A percentile compares a stretch with the other conserved stretches of the same genome.
Evolutionary conservation across 768 basidiomycete species (phyloP).

Genomic region (Sporobolomyces roseus): DNA sequence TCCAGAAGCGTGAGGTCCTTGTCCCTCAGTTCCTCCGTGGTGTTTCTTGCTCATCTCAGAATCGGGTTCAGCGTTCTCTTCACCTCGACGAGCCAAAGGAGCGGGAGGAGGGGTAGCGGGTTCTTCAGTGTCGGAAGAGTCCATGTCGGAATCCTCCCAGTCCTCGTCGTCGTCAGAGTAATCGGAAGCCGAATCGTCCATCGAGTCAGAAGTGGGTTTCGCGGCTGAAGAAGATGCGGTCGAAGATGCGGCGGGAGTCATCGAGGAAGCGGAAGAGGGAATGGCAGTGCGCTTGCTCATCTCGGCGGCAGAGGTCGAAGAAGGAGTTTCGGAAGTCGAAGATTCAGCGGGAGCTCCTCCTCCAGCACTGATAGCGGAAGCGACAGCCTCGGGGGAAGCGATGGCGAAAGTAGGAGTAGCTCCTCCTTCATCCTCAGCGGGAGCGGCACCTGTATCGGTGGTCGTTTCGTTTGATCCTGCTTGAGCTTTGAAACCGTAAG

Average conservation of each 20-base stretch:
- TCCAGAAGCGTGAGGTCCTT: constrained; percentile 22
- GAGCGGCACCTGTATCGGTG: not conserved
- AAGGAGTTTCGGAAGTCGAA: not conserved
- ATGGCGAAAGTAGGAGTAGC: constrained; percentile 8
- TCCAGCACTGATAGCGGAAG: constrained; percentile 11
- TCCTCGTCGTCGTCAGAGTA: constrained; percentile 10
- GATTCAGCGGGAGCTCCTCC: not conserved
- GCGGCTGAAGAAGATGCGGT: not conserved
- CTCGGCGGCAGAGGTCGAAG: constrained; percentile 1
- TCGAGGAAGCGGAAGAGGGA: constrained; percentile 1
- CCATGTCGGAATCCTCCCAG: not conserved
- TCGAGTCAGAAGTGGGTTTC: not conserved
- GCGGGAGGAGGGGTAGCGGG: not conserved
- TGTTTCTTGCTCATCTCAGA: not conserved
- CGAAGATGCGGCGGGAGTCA: not conserved
- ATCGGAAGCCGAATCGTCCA: constrained; percentile 15
- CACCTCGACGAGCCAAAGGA: constrained; percentile 12
- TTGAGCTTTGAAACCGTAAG: constrained; percentile 21
- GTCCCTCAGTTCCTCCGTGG: not conserved
- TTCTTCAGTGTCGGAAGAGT: no score
- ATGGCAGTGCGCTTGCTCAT: not conserved
- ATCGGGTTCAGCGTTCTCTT: not conserved
- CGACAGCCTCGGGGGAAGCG: constrained; percentile 12
- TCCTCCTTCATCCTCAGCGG: not conserved
- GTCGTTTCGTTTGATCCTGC: constrained; percentile 12